These are phyloP conservation scores for Eragrostis nindensis DNA, from an alignment of 176 grass and related monocot species.

Conservation along the genomic window DNA sequence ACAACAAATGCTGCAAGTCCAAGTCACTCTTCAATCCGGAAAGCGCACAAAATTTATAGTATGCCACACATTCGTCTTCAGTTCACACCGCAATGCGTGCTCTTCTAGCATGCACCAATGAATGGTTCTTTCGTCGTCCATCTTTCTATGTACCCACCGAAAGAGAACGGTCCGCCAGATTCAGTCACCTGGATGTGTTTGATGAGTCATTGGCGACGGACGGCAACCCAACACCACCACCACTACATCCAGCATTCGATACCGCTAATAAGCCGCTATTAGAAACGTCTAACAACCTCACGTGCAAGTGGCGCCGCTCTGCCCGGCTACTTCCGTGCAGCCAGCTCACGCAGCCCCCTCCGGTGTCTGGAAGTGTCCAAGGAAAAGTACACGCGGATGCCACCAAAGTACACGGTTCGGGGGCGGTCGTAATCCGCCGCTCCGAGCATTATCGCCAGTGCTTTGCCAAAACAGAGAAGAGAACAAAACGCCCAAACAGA, in stretches of 20 bases:
- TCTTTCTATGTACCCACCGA: not conserved
- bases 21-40: too few relatives aligned
- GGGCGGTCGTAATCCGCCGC: not conserved
- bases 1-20: too few relatives aligned
- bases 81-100: not conserved
- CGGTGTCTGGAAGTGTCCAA: not conserved
- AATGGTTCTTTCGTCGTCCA: not conserved
- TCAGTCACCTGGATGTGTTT: not conserved
- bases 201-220: not conserved
- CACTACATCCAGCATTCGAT: not conserved
- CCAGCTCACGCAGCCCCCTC: not conserved
- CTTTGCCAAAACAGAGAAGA: conserved; percentile 4
- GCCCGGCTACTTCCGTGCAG: not conserved
- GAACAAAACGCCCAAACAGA: not conserved
- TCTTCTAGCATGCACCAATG: not conserved
- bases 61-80: too few relatives aligned
- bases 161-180: not conserved
- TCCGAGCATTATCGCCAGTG: not conserved
- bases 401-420: not conserved
- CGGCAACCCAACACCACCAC: not conserved
- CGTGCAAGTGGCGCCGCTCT: not conserved
- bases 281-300: not conserved
- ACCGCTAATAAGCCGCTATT: too few relatives aligned
- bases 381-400: not conserved
- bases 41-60: too few relatives aligned